phyloP scores from a whole-genome alignment of 192 early-diverging fungal genomes.

The Dissophora globulifera region DNA sequence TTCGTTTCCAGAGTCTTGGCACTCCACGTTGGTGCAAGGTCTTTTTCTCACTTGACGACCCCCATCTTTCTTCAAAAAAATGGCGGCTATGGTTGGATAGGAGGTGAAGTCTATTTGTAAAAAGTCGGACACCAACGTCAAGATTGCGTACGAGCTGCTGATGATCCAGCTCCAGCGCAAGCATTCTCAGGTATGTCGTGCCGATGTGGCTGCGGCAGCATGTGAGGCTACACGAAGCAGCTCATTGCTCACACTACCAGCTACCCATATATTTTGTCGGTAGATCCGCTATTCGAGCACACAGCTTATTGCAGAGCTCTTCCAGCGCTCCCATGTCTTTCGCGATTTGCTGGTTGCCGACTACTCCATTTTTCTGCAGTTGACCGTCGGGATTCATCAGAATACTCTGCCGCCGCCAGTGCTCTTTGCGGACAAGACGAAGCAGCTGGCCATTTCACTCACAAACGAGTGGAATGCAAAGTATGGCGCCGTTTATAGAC shows the following conservation, averaged over 20 bases:
- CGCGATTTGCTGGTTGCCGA: slow-evolving; percentile 61
- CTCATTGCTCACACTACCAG: too few relatives aligned
- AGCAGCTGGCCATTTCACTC: slow-evolving; percentile 56
- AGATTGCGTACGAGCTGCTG: slow-evolving; percentile 51
- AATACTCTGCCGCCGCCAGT: slow-evolving; percentile 63
- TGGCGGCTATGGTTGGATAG: too few relatives aligned
- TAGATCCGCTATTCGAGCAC: slow-evolving; percentile 68
- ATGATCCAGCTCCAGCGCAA: slow-evolving; percentile 59
- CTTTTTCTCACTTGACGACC: not conserved
- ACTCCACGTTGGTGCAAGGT: not conserved
- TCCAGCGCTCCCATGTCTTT: slow-evolving; percentile 72
- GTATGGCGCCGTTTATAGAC: slow-evolving; percentile 65
- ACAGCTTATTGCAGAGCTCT: slow-evolving; percentile 69
- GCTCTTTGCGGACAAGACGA: slow-evolving; percentile 60
- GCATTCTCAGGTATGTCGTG: slow-evolving; percentile 66
- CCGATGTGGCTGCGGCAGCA: too few relatives aligned
- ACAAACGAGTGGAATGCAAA: slow-evolving; percentile 68
- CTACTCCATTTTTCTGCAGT: slow-evolving; percentile 63
- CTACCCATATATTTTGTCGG: not conserved
- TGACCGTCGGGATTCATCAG: slow-evolving; percentile 68
- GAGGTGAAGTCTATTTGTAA: slow-evolving; percentile 59
- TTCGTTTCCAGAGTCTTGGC: not conserved
- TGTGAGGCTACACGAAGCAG: too few relatives aligned
- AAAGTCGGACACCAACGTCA: slow-evolving; percentile 53
- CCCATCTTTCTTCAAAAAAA: not conserved